Conservation (phyloP, 495 filamentous ascomycete genomes). For the Mytilinidion resinicola region DNA sequence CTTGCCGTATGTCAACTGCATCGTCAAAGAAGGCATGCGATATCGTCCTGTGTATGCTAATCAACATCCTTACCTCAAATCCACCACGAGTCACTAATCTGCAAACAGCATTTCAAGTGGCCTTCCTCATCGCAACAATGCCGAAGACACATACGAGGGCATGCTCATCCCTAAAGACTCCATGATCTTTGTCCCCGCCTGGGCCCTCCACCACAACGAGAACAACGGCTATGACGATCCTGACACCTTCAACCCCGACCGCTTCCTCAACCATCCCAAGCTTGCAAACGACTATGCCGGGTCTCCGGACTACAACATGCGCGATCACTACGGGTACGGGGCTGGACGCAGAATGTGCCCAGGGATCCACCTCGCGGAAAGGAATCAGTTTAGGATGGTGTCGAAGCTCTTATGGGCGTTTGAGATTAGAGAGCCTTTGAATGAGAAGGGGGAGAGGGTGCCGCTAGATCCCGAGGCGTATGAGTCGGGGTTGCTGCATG, state of each 20-base stretch:
- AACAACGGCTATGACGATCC: not conserved
- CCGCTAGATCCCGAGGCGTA: not conserved
- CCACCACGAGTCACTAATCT: not conserved
- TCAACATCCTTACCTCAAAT: not conserved
- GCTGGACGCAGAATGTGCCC: not conserved
- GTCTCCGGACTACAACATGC: not conserved
- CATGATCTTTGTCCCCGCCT: not conserved
- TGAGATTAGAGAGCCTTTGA: not conserved
- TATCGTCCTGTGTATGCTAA: not conserved
- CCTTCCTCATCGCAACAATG: not conserved
- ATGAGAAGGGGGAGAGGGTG: not conserved
- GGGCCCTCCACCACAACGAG: not conserved
- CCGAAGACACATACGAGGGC: not conserved
- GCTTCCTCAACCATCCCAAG: not conserved
- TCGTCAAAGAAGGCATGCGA: constrained; percentile 1
- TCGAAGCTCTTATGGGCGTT: not conserved
- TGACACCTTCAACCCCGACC: not conserved
- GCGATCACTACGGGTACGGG: constrained; percentile 1
- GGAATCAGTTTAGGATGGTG: not conserved
- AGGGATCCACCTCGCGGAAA: not conserved
- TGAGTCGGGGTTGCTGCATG: not conserved
- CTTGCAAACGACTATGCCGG: constrained; percentile 2
- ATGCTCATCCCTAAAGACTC: constrained; percentile 1
- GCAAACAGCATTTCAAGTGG: not conserved
- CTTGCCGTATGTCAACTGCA: not conserved